Conservation (phyloP, 2,329 filamentous ascomycete genomes). For the Knufia fluminis region DNA sequence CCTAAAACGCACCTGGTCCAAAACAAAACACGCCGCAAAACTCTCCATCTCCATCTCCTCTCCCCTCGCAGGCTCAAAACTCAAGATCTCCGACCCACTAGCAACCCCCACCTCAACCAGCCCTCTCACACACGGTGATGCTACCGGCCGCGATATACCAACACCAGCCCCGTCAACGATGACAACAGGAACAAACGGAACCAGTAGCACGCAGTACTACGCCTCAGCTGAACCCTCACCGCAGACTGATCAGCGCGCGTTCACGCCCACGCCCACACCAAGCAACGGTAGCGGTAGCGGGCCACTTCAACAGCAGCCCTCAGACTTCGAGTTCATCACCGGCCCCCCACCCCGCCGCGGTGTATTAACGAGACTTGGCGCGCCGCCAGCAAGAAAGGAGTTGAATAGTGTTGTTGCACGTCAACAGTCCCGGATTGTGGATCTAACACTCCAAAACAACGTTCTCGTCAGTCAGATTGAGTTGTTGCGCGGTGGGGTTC, state of each 20-base stretch:
- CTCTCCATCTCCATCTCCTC: background rate
- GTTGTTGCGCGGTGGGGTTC: background rate
- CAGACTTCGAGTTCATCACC: background rate
- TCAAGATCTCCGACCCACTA: background rate
- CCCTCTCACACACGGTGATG: background rate
- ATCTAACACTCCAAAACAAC: background rate
- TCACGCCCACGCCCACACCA: background rate
- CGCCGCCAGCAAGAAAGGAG: background rate
- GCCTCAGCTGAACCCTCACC: background rate
- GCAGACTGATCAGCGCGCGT: too few species aligned
- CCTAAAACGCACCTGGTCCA: constrained; percentile 1
- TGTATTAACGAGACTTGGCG: background rate
- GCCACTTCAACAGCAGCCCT: too few species aligned
- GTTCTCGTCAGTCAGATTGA: constrained; percentile 2
- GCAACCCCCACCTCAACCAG: background rate
- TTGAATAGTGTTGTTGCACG: background rate
- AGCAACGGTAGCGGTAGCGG: background rate
- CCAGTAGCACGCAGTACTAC: background rate
- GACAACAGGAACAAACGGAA: background rate
- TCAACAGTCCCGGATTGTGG: constrained; percentile 1
- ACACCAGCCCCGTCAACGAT: background rate
- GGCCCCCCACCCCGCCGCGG: background rate
- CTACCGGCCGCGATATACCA: background rate
- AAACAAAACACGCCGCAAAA: background rate
- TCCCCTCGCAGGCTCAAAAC: background rate